phyloP scores from a whole-genome alignment of 306 rosid genomes.

The Acacia crassicarpa region DNA sequence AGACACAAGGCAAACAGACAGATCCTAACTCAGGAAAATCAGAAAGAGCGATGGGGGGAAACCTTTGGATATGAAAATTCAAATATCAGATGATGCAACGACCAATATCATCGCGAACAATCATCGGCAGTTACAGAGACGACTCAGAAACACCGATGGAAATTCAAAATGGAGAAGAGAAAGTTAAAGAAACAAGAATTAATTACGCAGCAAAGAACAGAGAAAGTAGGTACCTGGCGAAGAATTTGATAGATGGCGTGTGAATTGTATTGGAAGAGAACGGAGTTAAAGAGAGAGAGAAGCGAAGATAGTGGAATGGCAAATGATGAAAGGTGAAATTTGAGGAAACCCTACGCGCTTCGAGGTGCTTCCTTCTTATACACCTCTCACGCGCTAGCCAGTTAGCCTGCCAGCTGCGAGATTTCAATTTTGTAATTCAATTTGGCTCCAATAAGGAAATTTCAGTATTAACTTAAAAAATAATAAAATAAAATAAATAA shows the following conservation, averaged over 20 bases:
- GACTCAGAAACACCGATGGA: not conserved
- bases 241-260: not conserved
- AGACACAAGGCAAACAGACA: conserved; percentile 2
- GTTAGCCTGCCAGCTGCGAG: not conserved
- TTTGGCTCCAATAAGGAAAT: not conserved
- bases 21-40: conserved; percentile 5
- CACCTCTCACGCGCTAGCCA: not conserved
- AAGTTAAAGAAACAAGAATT: not conserved
- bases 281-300: not conserved
- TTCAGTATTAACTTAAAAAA: no score
- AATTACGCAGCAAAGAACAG: not conserved
- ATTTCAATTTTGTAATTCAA: not conserved
- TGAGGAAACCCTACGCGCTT: not conserved
- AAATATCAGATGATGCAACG: not conserved
- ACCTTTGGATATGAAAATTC: not conserved
- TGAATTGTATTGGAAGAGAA: not conserved
- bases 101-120: not conserved
- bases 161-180: not conserved
- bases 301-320: not conserved
- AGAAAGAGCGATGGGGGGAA: not conserved
- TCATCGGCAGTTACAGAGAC: not conserved
- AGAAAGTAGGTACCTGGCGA: conserved; percentile 2
- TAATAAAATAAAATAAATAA: no score
- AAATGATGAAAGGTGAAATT: conserved; percentile 1
- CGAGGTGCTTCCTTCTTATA: conserved; percentile 19